phyloP scores from a whole-genome alignment of 192 early-diverging fungal genomes.

The Tieghemiomyces parasiticus region DNA sequence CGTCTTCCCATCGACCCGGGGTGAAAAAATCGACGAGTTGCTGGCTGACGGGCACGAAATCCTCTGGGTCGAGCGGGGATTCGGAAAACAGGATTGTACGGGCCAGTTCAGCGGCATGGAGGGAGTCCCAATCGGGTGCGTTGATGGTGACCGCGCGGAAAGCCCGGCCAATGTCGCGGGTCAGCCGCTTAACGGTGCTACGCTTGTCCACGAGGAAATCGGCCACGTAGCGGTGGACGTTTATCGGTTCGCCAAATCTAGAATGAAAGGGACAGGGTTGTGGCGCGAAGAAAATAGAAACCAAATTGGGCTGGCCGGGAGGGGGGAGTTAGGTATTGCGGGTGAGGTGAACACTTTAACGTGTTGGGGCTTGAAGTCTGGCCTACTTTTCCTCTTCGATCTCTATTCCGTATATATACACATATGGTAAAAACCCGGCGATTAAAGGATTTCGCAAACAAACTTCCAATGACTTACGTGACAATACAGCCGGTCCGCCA shows the following conservation, averaged over 20 bases:
- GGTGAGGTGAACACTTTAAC: too few relatives aligned
- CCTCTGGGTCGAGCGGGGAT: slow-evolving; percentile 14
- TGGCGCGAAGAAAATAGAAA: too few relatives aligned
- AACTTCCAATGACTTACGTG: too few relatives aligned
- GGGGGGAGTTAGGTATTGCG: too few relatives aligned
- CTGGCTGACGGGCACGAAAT: slow-evolving; percentile 30
- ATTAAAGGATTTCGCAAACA: too few relatives aligned
- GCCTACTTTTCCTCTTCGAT: too few relatives aligned
- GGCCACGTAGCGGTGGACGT: slow-evolving; percentile 21
- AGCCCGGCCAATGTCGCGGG: slow-evolving; percentile 20
- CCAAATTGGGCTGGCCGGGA: too few relatives aligned
- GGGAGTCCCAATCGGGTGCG: slow-evolving; percentile 29
- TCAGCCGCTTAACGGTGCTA: slow-evolving; percentile 24
- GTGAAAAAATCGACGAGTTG: slow-evolving; percentile 1
- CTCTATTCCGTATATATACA: too few relatives aligned
- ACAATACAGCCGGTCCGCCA: too few relatives aligned
- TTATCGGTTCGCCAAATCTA: slow-evolving; percentile 29
- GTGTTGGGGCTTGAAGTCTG: too few relatives aligned
- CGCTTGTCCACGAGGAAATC: slow-evolving; percentile 22
- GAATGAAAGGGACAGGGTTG: neutral
- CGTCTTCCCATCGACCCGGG: too few relatives aligned
- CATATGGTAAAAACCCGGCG: too few relatives aligned
- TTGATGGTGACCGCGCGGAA: slow-evolving; percentile 30
- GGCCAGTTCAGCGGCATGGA: slow-evolving; percentile 23
- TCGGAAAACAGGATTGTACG: slow-evolving; percentile 24